Percentiles rank a stretch among this genome's conserved stretches.
Conservation (phyloP, 495 filamentous ascomycete species). For the Aspergillus bertholletiae region DNA sequence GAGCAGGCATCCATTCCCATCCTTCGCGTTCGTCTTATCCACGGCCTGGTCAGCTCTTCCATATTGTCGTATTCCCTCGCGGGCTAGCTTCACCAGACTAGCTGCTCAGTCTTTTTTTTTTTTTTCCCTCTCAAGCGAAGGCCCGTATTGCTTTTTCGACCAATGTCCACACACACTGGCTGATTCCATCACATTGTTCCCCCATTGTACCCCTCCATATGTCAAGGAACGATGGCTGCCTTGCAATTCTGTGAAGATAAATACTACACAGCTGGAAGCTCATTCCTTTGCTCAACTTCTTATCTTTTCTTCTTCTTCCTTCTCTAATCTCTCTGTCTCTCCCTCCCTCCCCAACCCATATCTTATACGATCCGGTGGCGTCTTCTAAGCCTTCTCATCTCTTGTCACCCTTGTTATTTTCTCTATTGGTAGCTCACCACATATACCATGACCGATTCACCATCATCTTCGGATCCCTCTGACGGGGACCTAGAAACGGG, state of each 20-base stretch:
- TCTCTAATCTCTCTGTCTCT: not conserved
- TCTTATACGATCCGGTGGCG: not conserved
- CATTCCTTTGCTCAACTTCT: not conserved
- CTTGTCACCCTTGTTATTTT: not conserved
- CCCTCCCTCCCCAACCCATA: not conserved
- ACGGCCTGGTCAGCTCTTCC: not conserved
- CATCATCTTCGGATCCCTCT: not conserved
- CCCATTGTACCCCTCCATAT: not conserved
- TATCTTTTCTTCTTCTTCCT: not conserved
- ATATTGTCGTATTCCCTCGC: not conserved
- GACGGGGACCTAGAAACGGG: constrained; percentile 1
- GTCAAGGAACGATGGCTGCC: not conserved
- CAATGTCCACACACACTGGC: not conserved
- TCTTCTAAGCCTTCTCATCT: not conserved
- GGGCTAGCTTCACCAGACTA: not conserved
- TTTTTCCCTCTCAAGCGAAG: not conserved
- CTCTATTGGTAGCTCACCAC: not conserved
- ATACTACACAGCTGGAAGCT: not conserved
- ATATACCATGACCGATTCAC: not conserved
- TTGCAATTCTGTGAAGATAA: not conserved
- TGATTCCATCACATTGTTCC: not conserved
- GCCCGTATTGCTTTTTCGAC: not conserved
- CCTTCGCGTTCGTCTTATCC: not conserved
- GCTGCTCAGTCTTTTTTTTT: not conserved
- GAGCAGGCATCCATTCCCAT: not conserved